These are phyloP conservation scores for Beauveria brongniartii DNA, from an alignment of 2,329 filamentous ascomycete genomes.

Conservation along the genomic window DNA sequence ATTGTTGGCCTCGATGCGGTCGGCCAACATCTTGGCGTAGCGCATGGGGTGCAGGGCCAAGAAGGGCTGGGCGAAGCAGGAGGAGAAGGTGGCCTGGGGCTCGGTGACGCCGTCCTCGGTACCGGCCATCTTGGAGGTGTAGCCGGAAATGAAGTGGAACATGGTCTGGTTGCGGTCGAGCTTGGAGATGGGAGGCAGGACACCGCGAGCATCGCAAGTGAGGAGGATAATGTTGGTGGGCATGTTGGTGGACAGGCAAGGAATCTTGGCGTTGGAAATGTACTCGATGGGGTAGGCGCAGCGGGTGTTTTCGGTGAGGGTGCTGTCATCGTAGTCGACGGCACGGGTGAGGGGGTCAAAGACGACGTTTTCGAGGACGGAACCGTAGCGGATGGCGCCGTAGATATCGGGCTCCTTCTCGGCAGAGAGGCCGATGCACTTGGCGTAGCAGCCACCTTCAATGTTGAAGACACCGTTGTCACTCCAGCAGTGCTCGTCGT, in stretches of 20 bases:
- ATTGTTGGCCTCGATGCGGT: conserved; percentile 94
- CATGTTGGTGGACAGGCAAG: conserved; percentile 79
- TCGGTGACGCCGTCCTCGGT: conserved; percentile 96
- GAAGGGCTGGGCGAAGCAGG: conserved; percentile 99
- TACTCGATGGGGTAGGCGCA: conserved; percentile 99
- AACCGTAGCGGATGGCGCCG: conserved; percentile 91
- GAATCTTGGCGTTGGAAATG: conserved; percentile 98
- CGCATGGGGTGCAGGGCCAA: conserved; percentile 97
- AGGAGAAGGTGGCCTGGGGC: conserved; percentile 97
- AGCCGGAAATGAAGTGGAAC: conserved; percentile 99
- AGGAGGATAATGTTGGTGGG: conserved; percentile 97
- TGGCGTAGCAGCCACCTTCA: conserved; percentile 98
- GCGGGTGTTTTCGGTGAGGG: conserved; percentile 95
- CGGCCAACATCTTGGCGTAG: conserved; percentile 96
- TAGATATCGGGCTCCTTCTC: conserved; percentile 99
- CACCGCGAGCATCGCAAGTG: conserved; percentile 95
- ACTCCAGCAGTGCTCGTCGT: conserved; percentile 99
- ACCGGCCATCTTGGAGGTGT: conserved; percentile 99
- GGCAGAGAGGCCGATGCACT: conserved; percentile 91
- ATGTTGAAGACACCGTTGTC: conserved; percentile 98
- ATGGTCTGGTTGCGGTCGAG: conserved; percentile 91
- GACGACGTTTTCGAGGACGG: conserved; percentile 96
- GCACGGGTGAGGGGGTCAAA: conserved; percentile 84
- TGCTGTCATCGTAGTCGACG: conserved; percentile 93
- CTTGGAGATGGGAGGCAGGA: conserved; percentile 96